Conservation (phyloP, 768 basidiomycete genomes). For the Kwoniella heveanensis region DNA sequence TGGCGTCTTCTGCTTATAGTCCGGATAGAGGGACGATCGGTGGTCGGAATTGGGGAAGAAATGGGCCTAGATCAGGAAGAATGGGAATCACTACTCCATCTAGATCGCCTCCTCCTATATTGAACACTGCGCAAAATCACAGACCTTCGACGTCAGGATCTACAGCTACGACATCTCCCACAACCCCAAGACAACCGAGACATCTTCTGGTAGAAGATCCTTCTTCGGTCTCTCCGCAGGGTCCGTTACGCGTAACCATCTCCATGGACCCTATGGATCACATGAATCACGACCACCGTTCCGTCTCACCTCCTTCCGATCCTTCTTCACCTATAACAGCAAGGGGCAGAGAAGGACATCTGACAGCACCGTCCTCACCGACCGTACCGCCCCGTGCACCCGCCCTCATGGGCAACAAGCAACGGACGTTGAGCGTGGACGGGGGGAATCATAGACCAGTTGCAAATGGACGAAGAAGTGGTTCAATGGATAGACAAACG, state of each 20-base stretch:
- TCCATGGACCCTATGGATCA: constrained; percentile 25
- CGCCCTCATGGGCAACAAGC: constrained; percentile 9
- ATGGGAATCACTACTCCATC: constrained; percentile 17
- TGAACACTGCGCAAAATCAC: not conserved
- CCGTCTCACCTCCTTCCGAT: constrained; percentile 4
- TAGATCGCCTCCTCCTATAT: constrained; percentile 5
- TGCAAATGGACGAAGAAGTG: constrained; percentile 19
- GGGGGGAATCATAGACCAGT: constrained; percentile 6
- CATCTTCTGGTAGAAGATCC: constrained; percentile 11
- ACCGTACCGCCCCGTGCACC: constrained; percentile 6
- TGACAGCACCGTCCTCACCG: constrained; percentile 16
- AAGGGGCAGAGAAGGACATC: constrained; percentile 17
- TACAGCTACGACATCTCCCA: constrained; percentile 11
- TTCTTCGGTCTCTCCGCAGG: constrained; percentile 8
- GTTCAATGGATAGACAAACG: constrained; percentile 11
- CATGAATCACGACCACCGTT: constrained; percentile 9
- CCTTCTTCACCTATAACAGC: constrained; percentile 2
- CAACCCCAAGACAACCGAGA: constrained; percentile 23
- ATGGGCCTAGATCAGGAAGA: constrained; percentile 21
- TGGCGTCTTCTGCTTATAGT: constrained; percentile 1
- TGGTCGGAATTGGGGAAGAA: constrained; percentile 21
- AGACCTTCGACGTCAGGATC: constrained; percentile 10
- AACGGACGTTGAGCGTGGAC: constrained; percentile 27
- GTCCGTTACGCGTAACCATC: constrained; percentile 20
- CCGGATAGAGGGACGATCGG: constrained; percentile 11